Evolutionary conservation across 192 early-diverging fungal species (phyloP).

Genomic region (Umbelopsis vinacea): DNA sequence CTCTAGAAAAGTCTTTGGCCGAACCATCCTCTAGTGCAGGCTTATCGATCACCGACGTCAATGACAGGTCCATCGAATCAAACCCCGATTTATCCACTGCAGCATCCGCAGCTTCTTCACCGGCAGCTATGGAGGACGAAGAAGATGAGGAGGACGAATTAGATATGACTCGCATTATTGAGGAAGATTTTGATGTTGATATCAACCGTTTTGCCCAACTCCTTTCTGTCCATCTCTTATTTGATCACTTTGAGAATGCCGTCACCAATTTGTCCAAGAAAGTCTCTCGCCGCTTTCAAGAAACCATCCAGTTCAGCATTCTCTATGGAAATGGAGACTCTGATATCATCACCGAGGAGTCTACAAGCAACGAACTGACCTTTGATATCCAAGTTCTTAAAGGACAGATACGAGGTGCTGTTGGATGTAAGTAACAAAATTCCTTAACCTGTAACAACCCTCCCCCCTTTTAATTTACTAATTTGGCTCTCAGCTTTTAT

Average conservation of each 20-base stretch:
- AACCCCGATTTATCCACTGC: not conserved
- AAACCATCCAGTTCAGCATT: conserved; percentile 21
- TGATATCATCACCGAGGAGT: not conserved
- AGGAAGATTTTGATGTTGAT: conserved; percentile 12
- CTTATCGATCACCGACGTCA: conserved; percentile 12
- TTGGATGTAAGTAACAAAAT: conserved; percentile 13
- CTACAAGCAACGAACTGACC: conserved; percentile 5
- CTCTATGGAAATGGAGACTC: not conserved
- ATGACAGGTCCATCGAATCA: conserved; percentile 1
- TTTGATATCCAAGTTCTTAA: conserved; percentile 22
- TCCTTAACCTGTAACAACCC: not conserved
- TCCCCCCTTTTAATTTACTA: not conserved
- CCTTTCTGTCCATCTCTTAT: conserved; percentile 15
- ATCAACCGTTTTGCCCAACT: conserved; percentile 17
- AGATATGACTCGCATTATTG: not conserved
- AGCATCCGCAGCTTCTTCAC: not conserved
- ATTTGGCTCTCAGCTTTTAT: conserved; percentile 7
- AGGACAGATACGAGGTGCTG: conserved; percentile 25
- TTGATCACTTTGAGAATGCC: conserved; percentile 31
- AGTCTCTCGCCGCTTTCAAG: conserved; percentile 20
- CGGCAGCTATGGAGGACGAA: not conserved
- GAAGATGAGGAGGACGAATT: not conserved
- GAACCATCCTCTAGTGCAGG: not conserved
- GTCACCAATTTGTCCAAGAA: conserved; percentile 10
- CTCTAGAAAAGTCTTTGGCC: not conserved